phyloP scores from a whole-genome alignment of 345 rosid genomes.

The Carallia pectinifolia region DNA sequence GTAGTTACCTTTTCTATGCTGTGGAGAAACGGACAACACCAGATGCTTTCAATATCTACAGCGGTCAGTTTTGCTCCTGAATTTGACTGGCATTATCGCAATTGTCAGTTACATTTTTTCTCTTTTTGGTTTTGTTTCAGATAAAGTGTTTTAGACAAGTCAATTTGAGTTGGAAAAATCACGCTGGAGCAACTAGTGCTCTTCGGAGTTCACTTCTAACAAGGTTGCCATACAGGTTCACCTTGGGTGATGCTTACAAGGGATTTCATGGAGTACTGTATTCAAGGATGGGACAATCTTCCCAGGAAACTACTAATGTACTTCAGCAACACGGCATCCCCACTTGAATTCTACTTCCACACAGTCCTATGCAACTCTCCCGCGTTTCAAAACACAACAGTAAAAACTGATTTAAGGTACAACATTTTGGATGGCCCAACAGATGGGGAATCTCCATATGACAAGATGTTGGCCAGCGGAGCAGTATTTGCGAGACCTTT shows the following conservation, averaged over 20 bases:
- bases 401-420: slow-evolving; percentile 24
- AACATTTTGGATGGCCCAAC: background rate
- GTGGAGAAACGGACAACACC: slow-evolving; percentile 35
- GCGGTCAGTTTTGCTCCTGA: slow-evolving; percentile 26
- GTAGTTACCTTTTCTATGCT: slow-evolving; percentile 32
- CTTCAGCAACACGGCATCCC: slow-evolving; percentile 30
- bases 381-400: slow-evolving; percentile 30
- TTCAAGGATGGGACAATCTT: slow-evolving; percentile 38
- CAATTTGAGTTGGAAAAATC: too few species aligned
- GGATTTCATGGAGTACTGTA: slow-evolving; percentile 30
- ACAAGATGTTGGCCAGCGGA: slow-evolving; percentile 17
- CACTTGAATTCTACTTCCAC: slow-evolving; percentile 37
- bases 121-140: too few species aligned
- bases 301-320: slow-evolving; percentile 41
- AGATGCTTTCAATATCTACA: slow-evolving; percentile 31
- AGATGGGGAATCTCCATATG: slow-evolving; percentile 5
- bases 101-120: background rate
- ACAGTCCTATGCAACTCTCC: slow-evolving; percentile 42
- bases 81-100: background rate
- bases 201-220: background rate
- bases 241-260: slow-evolving; percentile 38
- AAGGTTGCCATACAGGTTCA: slow-evolving; percentile 25
- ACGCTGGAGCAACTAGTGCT: too few species aligned
- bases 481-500: slow-evolving; percentile 36
- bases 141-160: too few species aligned